Evolutionary conservation across 2,329 filamentous ascomycete genomes (phyloP), one percentile per base, ranked within the genome.

Genomic region (Colletotrichum spinosum): DNA sequence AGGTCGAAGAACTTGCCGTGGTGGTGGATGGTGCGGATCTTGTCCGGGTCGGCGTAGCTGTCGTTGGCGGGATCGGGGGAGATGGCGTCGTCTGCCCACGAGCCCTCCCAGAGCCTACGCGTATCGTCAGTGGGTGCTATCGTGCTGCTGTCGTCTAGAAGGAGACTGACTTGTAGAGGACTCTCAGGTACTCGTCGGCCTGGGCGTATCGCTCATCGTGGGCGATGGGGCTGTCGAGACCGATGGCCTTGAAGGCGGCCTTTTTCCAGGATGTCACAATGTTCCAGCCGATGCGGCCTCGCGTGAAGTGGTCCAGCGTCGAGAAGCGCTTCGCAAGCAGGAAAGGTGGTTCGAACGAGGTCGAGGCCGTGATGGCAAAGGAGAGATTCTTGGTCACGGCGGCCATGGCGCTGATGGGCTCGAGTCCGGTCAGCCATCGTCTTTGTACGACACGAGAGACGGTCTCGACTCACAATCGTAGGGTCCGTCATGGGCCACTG

Each of bases 401-500:
- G 3, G 88, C 88, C 88, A 90, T 90, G 38, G 88, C 88, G 3
- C 83, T 83, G 59, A 90, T 88, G 3, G 87, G 85, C 84, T 87
- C 5, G 15, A 17, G 41, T 17, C 25, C 8, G 37, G 46, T 53
- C 6, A 49, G 1, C 9, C 0, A 3, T 15, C 17, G 2, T 8
- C 2, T 25, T 11, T 2, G 2, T 25, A 2, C 39, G 5, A 33
- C 10, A 15, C 64, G 8, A 12, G 37, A 13, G 50, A 46, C 3
- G 13, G 8, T n/a, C 13, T 41, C 3, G 4, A 76, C 83, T 69
- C 71, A 88, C 86, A 70, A 89, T 89, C 0, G 84, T 84, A 0
- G 88, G 88, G 70, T 91, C 88, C 0, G 85, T 89, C 72, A 90
- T 81, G 0, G 88, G 88, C 86, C 87, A 90, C 70, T 90, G 88